phyloP scores from a whole-genome alignment of 805 yeast species.

The Metschnikowia hibisci region DNA sequence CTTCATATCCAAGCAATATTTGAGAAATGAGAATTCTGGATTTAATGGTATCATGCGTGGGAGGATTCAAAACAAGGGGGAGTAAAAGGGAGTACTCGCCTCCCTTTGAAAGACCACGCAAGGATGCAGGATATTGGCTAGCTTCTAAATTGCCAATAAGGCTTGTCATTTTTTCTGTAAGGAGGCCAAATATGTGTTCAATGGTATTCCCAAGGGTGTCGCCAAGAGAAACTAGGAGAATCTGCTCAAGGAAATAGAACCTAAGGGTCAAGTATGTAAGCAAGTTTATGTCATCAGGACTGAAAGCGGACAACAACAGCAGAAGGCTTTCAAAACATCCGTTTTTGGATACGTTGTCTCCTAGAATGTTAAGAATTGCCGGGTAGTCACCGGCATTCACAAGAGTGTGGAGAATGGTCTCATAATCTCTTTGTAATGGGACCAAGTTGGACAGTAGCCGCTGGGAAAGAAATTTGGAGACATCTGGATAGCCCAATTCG shows the following conservation, averaged over 20 bases:
- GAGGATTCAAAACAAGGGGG: conserved; percentile 14
- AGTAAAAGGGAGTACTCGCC: conserved; percentile 11
- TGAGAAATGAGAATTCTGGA: conserved; percentile 2
- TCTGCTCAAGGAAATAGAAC: conserved; percentile 10
- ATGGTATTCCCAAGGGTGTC: neutral
- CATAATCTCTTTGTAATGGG: conserved; percentile 1
- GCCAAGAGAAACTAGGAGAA: conserved; percentile 5
- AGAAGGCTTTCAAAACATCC: neutral
- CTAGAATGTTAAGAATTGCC: neutral
- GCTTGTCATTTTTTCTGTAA: neutral
- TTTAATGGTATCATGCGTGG: conserved; percentile 4
- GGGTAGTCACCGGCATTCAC: conserved; percentile 8
- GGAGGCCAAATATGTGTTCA: neutral
- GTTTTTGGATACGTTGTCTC: neutral
- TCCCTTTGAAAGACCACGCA: conserved; percentile 6
- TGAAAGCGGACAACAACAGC: neutral
- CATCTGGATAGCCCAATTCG: conserved; percentile 28
- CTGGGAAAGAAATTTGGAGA: conserved; percentile 21
- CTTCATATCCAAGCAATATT: conserved; percentile 5
- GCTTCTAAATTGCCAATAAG: neutral
- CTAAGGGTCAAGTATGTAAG: conserved; percentile 12
- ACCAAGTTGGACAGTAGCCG: neutral
- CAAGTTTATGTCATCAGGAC: conserved; percentile 2
- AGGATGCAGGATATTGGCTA: neutral
- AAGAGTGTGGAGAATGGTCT: conserved; percentile 1